These are phyloP conservation scores for Microsporum ferrugineum DNA, from an alignment of 2,329 filamentous ascomycete species.

Conservation along the genomic window DNA sequence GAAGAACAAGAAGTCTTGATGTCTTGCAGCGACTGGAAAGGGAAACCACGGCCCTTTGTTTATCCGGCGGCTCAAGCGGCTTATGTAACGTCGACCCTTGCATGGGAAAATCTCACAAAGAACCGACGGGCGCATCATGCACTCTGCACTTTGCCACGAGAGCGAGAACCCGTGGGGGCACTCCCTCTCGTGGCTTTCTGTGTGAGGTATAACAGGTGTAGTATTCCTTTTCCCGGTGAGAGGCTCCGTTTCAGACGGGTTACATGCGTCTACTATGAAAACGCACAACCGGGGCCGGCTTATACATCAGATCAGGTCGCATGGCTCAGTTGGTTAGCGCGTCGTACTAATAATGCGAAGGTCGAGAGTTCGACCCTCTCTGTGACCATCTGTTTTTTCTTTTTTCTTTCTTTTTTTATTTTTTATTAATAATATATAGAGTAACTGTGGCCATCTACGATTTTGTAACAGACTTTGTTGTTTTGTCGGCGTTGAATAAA, in stretches of 20 bases:
- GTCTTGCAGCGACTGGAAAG: background rate
- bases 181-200: background rate
- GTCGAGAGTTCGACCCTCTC: constrained; percentile 12
- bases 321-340: constrained; percentile 2
- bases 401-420: background rate
- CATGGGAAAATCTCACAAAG: background rate
- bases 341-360: constrained; percentile 7
- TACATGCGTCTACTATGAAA: background rate
- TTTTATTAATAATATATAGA: background rate
- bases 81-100: background rate
- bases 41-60: background rate
- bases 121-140: background rate
- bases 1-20: background rate
- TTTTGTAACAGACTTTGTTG: too few species aligned
- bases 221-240: background rate
- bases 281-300: background rate
- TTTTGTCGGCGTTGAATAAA: background rate
- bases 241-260: background rate
- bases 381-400: constrained; percentile 6
- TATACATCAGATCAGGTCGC: background rate
- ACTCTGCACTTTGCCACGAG: background rate
- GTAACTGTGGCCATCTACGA: background rate
- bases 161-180: background rate
- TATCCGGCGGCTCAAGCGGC: background rate
- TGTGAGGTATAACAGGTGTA: background rate